Percentiles rank a stretch among this genome's conserved stretches.
phyloP scores from a whole-genome alignment of 345 rosid species.

The Dovyalis caffra region DNA sequence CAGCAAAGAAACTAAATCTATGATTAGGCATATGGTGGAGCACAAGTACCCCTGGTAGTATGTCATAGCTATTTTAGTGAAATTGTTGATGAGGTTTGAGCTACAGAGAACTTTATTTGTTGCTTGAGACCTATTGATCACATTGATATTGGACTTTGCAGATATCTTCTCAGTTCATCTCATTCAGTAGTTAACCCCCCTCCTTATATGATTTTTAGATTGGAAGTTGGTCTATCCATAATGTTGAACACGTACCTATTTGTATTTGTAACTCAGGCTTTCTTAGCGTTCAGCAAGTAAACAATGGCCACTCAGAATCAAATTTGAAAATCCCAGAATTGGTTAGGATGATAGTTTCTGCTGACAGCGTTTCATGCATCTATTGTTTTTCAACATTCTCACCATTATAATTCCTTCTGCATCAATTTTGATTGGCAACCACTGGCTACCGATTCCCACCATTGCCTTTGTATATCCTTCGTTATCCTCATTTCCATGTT shows the following conservation, averaged over 20 bases:
- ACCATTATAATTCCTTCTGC: neutral
- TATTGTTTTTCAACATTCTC: neutral
- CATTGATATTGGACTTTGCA: neutral
- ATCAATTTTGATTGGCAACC: too few relatives aligned
- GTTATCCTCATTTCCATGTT: neutral
- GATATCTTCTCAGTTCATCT: neutral
- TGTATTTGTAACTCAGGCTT: neutral
- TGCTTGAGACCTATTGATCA: slow-evolving; percentile 1
- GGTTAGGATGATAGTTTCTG: neutral
- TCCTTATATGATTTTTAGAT: neutral
- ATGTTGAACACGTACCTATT: neutral
- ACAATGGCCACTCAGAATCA: neutral
- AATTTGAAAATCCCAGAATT: neutral
- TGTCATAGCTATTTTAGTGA: neutral
- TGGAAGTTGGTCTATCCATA: neutral
- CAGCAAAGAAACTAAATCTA: slow-evolving; percentile 33
- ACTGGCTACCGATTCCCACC: too few relatives aligned
- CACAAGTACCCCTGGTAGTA: neutral
- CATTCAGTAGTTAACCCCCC: neutral
- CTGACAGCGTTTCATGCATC: neutral
- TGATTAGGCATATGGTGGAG: slow-evolving; percentile 22
- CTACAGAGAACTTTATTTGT: neutral
- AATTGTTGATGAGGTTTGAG: neutral
- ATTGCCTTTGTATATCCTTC: neutral
- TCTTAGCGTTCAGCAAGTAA: neutral